Percentiles rank a stretch among this genome's conserved stretches.
phyloP scores from a whole-genome alignment of 1,139 yeast species.

The Candida sp. region DNA sequence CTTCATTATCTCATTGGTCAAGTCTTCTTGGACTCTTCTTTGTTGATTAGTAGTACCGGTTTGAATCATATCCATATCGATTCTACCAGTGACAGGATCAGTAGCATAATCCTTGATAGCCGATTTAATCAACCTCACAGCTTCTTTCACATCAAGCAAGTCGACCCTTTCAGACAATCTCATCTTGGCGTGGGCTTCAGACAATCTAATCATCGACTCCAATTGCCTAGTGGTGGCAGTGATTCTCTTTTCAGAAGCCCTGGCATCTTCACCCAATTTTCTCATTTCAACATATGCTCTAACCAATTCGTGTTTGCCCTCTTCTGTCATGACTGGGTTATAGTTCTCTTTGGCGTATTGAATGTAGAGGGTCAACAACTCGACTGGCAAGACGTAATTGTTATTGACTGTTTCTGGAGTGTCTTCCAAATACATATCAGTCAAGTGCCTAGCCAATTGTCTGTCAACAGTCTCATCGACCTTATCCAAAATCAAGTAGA shows the following conservation, averaged over 20 bases:
- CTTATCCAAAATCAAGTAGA: constrained; percentile 88
- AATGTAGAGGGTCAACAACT: constrained; percentile 84
- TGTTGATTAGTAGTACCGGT: constrained; percentile 95
- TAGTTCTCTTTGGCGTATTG: constrained; percentile 88
- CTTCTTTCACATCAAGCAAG: constrained; percentile 87
- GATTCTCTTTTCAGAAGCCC: constrained; percentile 86
- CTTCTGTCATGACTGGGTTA: constrained; percentile 78
- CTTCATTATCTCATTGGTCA: constrained; percentile 61
- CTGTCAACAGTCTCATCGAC: constrained; percentile 89
- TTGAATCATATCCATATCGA: constrained; percentile 97
- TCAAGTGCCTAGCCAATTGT: constrained; percentile 86
- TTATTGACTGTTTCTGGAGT: constrained; percentile 72
- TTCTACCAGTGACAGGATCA: constrained; percentile 95
- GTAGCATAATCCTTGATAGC: constrained; percentile 99
- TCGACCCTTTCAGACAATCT: constrained; percentile 75
- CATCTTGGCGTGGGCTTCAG: constrained; percentile 99
- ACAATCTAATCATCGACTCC: constrained; percentile 91
- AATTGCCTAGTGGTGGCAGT: constrained; percentile 98
- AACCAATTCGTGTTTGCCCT: constrained; percentile 88
- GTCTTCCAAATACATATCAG: constrained; percentile 92
- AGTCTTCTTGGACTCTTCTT: constrained; percentile 77
- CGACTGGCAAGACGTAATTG: constrained; percentile 79
- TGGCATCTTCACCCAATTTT: constrained; percentile 88
- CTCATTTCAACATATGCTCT: constrained; percentile 93
- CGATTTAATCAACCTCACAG: constrained; percentile 87